Evolutionary conservation across 2,329 filamentous ascomycete species (phyloP), one percentile per base, ranked within the genome.

Genomic region (Talaromyces sp.): DNA sequence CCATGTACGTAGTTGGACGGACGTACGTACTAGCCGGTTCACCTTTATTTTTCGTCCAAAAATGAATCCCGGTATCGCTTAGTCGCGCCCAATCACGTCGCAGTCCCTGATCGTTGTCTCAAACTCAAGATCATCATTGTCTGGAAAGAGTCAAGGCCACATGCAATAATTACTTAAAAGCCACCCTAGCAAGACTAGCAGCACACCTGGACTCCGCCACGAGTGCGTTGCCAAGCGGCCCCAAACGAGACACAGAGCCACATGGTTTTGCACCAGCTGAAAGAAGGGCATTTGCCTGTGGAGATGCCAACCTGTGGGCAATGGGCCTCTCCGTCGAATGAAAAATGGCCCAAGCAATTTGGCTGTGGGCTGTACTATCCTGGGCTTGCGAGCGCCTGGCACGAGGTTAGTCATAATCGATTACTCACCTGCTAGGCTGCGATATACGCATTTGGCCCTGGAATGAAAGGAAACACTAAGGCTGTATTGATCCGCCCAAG

Each of bases 231-330:
- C 61, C 49, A 63, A 63, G 61, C 61, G 61, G 39, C 61, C 61
- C 61, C 61, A 63, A 63, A 57, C 39, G 19, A 57, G 45, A 56
- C 52, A 56, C 37, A 57, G 61, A 31, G 61, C 61, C 61, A 63
- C 61, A 63, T 63, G 61, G 61, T 45, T 57, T 57, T 63, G 49
- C 27, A 41, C 43, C 52, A 63, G 61, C 61, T 63, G 61, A 63
- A 62, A 50, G 58, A 47, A 60, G 39, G 41, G 43, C 43, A n/a
- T 33, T 56, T 43, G 37, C 25, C 39, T 33, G 50, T 52, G 61
- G 61, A 61, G 31, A 52, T 25, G 13, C 19, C 33, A 49, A 17
- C 33, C 11, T 49, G 41, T 37, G 31, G 59, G n/a, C 45, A 27
- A n/a, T 37, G 59, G 59, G 9, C 45, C 22, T 13, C 37, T 50